Base-by-base conservation (phyloP, 192 early-diverging fungal species). In the Linderina pennispora region DNA sequence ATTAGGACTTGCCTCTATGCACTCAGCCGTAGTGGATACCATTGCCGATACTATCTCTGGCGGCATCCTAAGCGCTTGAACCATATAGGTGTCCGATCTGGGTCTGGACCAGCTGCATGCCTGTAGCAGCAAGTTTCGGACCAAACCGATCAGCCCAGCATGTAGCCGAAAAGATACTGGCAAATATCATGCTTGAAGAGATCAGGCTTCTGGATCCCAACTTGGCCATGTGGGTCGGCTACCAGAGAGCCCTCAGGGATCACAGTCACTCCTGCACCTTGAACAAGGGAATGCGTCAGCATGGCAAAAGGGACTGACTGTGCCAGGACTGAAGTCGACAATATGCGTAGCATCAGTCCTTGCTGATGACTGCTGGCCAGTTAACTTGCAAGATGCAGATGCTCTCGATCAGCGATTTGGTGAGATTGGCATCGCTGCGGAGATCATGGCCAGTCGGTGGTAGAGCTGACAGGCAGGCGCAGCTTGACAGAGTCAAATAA, bases 31-130 rank as follows among this genome's bases (percentile, higher is more conserved):
- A n/a, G n/a, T n/a, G n/a, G n/a, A n/a, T n/a, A n/a, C n/a, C 92
- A 94, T 94, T 42, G 89, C 92, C 41, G 87, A 86, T 33, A 91
- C 88, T 90, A 91, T 91, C 40, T 92, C 38, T 44, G 92, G 90
- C n/a, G 92, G 84, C 76, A 89, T 91, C 51, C 83, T 80, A 19
- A 91, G 61, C 34, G 91, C 65, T 32, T 87, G 83, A 22, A 77
- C 82, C 80, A 94, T 87, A 14, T 78, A 77, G 13, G 91, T 91
- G 54, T 89, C 88, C n/a, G 21, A 94, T 64, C 50, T 91, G 89
- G 15, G 92, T 59, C 45, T 81, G 83, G 25, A 40, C 50, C 23
- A 55, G 36, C 16, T 19, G 31, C 3, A 10, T n/a, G n/a, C n/a
- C 17, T 11, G 86, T 82, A 21, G 79, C 68, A 36, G 91, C 80